Evolutionary conservation across 2,329 filamentous ascomycete species (phyloP).

Genomic region (Macrophomina tecta): DNA sequence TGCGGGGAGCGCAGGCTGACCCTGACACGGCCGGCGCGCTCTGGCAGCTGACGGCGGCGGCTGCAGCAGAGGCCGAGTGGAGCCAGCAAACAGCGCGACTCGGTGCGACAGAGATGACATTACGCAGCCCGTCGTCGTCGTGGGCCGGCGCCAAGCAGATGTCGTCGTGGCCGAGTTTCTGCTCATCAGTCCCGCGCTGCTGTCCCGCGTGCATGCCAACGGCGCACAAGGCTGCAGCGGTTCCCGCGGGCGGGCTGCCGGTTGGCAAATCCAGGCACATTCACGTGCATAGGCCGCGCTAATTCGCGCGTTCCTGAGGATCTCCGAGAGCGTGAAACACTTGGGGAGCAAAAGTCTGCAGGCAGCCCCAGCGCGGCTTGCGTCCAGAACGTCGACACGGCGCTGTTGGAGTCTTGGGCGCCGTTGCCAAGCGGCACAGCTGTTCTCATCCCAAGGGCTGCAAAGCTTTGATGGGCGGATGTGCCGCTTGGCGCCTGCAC

Average conservation of each 20-base stretch:
- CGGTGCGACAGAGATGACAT: constrained; percentile 8
- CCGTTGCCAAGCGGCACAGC: constrained; percentile 19
- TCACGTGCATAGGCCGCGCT: constrained; percentile 6
- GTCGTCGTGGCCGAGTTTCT: constrained; percentile 4
- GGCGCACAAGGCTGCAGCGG: constrained; percentile 21
- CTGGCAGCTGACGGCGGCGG: constrained; percentile 21
- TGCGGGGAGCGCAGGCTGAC: constrained; percentile 18
- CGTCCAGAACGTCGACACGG: constrained; percentile 22
- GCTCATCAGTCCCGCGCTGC: neutral
- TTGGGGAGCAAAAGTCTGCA: neutral
- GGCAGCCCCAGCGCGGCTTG: neutral
- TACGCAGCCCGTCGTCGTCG: constrained; percentile 10
- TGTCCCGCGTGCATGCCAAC: constrained; percentile 12
- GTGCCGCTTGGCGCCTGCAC: constrained; percentile 11
- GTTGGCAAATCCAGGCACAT: constrained; percentile 10
- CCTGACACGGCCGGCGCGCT: neutral
- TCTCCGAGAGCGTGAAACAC: constrained; percentile 19
- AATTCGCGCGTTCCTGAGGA: constrained; percentile 26
- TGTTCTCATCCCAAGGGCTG: neutral
- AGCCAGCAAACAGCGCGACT: constrained; percentile 8
- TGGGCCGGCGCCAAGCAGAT: neutral
- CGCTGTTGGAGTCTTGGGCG: constrained; percentile 8
- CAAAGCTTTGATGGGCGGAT: constrained; percentile 23
- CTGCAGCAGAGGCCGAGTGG: constrained; percentile 12
- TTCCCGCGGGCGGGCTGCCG: constrained; percentile 3